Evolutionary conservation across 768 basidiomycete species (phyloP).

Genomic region (Xanthoconium purpureum): DNA sequence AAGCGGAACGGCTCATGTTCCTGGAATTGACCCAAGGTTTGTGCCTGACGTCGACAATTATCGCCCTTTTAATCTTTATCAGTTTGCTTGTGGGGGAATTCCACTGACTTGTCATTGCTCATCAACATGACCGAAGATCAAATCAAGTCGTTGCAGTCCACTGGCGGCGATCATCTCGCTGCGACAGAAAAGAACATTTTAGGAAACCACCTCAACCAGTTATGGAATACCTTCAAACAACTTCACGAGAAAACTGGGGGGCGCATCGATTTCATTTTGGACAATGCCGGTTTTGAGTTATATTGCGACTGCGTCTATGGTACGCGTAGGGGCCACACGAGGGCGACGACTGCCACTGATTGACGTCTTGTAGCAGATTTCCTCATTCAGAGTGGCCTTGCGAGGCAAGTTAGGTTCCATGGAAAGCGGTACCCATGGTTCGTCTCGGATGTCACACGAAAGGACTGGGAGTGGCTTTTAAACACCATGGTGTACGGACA

Average conservation of each 20-base stretch:
- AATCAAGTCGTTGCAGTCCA: slow-evolving; percentile 94
- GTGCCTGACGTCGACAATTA: slow-evolving; percentile 12
- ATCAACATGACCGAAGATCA: slow-evolving; percentile 99
- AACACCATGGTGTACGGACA: slow-evolving; percentile 90
- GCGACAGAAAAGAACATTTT: slow-evolving; percentile 96
- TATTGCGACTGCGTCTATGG: slow-evolving; percentile 88
- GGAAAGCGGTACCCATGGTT: slow-evolving; percentile 97
- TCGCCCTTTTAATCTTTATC: not conserved
- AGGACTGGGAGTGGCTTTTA: slow-evolving; percentile 92
- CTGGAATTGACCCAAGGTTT: slow-evolving; percentile 86
- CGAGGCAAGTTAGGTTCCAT: slow-evolving; percentile 85
- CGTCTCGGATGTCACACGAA: slow-evolving; percentile 87
- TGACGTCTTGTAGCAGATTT: slow-evolving; percentile 70
- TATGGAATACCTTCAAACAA: slow-evolving; percentile 74
- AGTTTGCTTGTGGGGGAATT: slow-evolving; percentile 98
- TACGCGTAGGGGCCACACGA: slow-evolving; percentile 30
- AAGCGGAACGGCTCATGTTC: slow-evolving; percentile 83
- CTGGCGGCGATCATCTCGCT: slow-evolving; percentile 91
- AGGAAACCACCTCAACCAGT: slow-evolving; percentile 70
- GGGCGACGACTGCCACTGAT: not conserved
- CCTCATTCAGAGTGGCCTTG: slow-evolving; percentile 85
- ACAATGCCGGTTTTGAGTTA: slow-evolving; percentile 82
- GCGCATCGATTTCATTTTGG: slow-evolving; percentile 77
- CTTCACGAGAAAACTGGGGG: slow-evolving; percentile 70
- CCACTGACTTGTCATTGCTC: slow-evolving; percentile 89